Conservation (phyloP, 805 yeast genomes). For the Candida boleticola region DNA sequence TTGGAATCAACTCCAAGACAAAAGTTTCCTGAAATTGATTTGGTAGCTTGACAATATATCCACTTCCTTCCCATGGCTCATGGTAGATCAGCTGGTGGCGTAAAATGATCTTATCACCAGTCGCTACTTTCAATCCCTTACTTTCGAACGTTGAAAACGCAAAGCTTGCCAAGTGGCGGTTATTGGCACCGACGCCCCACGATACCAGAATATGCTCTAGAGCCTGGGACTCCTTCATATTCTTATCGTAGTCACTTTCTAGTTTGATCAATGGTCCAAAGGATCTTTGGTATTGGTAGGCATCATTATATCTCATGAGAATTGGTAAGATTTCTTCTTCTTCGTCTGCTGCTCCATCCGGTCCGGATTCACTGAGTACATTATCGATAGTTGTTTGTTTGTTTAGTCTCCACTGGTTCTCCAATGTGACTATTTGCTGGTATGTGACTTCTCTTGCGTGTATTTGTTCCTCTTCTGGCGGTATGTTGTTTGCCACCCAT, state of each 20-base stretch:
- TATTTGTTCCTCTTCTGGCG: conserved; percentile 62
- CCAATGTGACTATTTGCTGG: conserved; percentile 68
- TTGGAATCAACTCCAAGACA: conserved; percentile 62
- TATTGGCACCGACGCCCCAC: conserved; percentile 72
- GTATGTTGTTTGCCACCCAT: conserved; percentile 75
- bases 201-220: conserved; percentile 67
- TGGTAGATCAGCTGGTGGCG: conserved; percentile 38
- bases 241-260: conserved; percentile 79
- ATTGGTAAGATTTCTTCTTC: conserved; percentile 69
- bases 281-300: conserved; percentile 78
- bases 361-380: conserved; percentile 44
- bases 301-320: conserved; percentile 74
- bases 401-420: conserved; percentile 77
- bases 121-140: conserved; percentile 64
- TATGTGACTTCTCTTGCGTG: conserved; percentile 55
- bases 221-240: conserved; percentile 72
- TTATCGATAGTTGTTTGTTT: conserved; percentile 70
- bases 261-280: conserved; percentile 80
- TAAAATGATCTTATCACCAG: conserved; percentile 80
- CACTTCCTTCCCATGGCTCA: conserved; percentile 70
- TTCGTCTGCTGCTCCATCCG: conserved; percentile 20
- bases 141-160: conserved; percentile 65
- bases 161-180: conserved; percentile 67
- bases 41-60: conserved; percentile 72
- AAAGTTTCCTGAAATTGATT: conserved; percentile 62